Evolutionary conservation across 2,329 filamentous ascomycete genomes (phyloP).

Genomic region (Pleochaeta shiraiana): DNA sequence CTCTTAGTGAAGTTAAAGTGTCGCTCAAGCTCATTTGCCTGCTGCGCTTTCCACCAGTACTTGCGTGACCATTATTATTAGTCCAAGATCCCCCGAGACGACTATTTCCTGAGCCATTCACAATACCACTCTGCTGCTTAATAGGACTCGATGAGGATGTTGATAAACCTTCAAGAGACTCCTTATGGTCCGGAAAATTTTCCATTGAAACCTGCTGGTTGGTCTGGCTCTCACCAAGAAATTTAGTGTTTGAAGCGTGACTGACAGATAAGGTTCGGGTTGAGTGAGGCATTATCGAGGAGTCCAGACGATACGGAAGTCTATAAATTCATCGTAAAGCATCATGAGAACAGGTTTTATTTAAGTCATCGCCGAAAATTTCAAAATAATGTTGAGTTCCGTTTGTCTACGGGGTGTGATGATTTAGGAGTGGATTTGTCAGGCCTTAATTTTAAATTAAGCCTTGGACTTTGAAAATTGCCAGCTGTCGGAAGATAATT

Average conservation of each 20-base stretch:
- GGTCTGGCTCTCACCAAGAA: slow-evolving; percentile 13
- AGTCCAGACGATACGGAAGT: slow-evolving; percentile 3
- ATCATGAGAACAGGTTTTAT: background rate
- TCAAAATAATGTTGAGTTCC: background rate
- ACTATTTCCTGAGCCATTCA: slow-evolving; percentile 16
- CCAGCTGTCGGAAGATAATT: too few species aligned
- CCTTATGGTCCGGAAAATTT: slow-evolving; percentile 35
- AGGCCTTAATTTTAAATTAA: too few species aligned
- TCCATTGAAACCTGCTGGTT: slow-evolving; percentile 23
- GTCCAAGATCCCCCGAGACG: slow-evolving; percentile 11
- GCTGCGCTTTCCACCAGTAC: slow-evolving; percentile 27
- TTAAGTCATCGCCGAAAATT: background rate
- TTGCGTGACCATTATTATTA: slow-evolving; percentile 11
- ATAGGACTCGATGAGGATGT: slow-evolving; percentile 10
- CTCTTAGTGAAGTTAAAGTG: slow-evolving; percentile 65
- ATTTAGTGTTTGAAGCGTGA: slow-evolving; percentile 17
- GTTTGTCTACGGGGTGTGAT: too few species aligned
- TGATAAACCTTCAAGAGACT: slow-evolving; percentile 17
- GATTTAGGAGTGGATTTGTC: too few species aligned
- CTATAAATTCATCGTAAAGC: background rate
- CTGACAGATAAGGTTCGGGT: slow-evolving; percentile 20
- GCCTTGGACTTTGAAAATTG: too few species aligned
- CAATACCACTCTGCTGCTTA: slow-evolving; percentile 12
- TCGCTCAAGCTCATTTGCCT: slow-evolving; percentile 77
- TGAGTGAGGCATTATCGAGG: slow-evolving; percentile 22